Evolutionary conservation across 73 alveolate genomes (phyloP), one percentile per base, ranked within the genome.

Genomic region (Paramecium sexaurelia): DNA sequence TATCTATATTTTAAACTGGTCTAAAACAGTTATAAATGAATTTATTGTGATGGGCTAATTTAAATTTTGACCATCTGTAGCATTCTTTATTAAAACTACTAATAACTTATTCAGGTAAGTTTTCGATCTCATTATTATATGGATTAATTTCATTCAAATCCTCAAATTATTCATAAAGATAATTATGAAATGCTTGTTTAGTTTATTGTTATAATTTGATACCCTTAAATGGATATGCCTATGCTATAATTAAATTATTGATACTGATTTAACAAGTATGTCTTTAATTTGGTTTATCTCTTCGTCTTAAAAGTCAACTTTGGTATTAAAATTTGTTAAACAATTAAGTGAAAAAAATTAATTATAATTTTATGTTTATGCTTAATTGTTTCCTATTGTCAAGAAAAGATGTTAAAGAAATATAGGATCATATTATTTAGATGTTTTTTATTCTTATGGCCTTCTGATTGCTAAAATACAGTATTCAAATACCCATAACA

Each of bases 31-130:
- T 71, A 36, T 35, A 71, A 0, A 71, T 35, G 8, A 35, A 33
- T 71, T 40, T 13, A 17, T 71, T 71, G 15, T 71, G 27, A 19
- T 71, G 22, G 0, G 86, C 86, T 71, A 71, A 35, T 71, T 37
- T 71, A 1, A 35, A 29, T 71, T 71, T 35, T 32, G 55, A 35
- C 86, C 86, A 71, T 71, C 86, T 71, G 19, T 71, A 71, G 35
- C 86, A 71, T 36, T 71, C 86, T 36, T 71, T 71, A n/a, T 36
- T 20, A n/a, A 71, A 71, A 71, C 57, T 35, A 71, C 86, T 71
- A n/a, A 71, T 36, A 35, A 71, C 36, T 35, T 71, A 15, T 35
- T 35, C 61, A 0, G 32, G 55, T 33, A 71, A 71, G 11, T 71
- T 10, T 15, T 71, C 20, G 4, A 11, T 27, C 0, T 71, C 37